Conservation (phyloP, 169 alveolate species). For the Toxoplasma gondii region DNA sequence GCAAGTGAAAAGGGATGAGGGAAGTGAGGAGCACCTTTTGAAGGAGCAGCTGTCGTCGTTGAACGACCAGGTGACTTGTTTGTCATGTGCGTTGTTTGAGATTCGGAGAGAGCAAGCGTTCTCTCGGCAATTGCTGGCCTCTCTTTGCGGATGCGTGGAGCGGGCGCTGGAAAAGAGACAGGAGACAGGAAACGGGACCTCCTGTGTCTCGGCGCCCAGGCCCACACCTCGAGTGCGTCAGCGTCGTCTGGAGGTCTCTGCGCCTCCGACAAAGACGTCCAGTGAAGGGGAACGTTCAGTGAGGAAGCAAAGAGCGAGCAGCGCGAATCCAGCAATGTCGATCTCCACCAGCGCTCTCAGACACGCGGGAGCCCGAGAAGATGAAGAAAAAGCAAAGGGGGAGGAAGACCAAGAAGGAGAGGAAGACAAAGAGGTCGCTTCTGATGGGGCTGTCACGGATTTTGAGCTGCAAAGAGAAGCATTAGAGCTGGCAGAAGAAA, state of each 20-base stretch:
- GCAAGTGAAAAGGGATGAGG: neutral
- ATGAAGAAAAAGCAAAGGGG: neutral
- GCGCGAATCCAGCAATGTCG: neutral
- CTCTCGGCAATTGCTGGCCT: neutral
- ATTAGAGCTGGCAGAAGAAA: neutral
- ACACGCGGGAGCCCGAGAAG: neutral
- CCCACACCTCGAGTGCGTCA: too few relatives aligned
- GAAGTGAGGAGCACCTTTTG: neutral
- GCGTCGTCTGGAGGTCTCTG: too few relatives aligned
- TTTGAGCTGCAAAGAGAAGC: neutral
- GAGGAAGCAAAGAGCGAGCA: neutral
- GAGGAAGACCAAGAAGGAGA: neutral
- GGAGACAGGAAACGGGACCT: too few relatives aligned
- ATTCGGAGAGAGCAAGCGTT: constrained; percentile 12
- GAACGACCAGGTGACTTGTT: neutral
- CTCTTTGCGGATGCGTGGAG: neutral
- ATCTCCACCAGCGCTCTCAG: too few relatives aligned
- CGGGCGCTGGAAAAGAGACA: neutral
- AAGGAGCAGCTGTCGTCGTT: neutral
- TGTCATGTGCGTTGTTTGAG: neutral
- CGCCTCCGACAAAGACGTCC: neutral
- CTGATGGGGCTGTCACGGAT: neutral
- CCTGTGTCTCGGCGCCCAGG: too few relatives aligned
- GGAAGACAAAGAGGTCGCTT: neutral
- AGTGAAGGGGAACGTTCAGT: neutral